A percentile compares a stretch with the other conserved stretches of the same genome.
Conservation (phyloP, 2,329 filamentous ascomycete genomes). For the Pseudocercospora ulei region DNA sequence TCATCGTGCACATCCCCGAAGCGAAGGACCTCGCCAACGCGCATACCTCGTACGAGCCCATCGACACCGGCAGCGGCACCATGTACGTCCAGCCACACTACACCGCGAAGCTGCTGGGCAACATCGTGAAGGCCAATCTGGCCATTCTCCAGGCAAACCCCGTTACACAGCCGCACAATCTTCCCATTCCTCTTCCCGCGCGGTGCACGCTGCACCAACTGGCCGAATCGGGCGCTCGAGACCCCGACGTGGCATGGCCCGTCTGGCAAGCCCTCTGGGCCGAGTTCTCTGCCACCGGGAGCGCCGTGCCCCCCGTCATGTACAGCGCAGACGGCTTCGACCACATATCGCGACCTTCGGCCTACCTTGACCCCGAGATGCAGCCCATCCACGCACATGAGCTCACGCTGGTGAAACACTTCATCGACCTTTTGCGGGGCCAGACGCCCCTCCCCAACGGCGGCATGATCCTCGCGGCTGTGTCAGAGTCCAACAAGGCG, state of each 20-base stretch:
- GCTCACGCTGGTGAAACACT: slow-evolving; percentile 63
- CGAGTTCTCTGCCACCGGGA: slow-evolving; percentile 51
- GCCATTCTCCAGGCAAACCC: slow-evolving; percentile 50
- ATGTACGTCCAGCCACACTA: slow-evolving; percentile 71
- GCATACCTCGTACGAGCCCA: slow-evolving; percentile 66
- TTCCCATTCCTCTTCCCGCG: slow-evolving; percentile 51
- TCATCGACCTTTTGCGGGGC: slow-evolving; percentile 61
- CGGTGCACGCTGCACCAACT: slow-evolving; percentile 58
- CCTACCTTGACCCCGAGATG: slow-evolving; percentile 62
- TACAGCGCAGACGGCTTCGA: slow-evolving; percentile 68
- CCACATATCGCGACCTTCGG: slow-evolving; percentile 68
- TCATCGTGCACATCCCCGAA: slow-evolving; percentile 86
- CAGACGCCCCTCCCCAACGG: slow-evolving; percentile 54
- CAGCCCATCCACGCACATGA: slow-evolving; percentile 78
- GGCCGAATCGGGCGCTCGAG: slow-evolving; percentile 57
- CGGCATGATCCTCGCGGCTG: slow-evolving; percentile 66
- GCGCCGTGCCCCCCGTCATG: slow-evolving; percentile 54
- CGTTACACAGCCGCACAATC: slow-evolving; percentile 46
- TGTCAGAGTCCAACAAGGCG: slow-evolving; percentile 55
- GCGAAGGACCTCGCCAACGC: slow-evolving; percentile 73
- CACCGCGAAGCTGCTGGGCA: slow-evolving; percentile 61
- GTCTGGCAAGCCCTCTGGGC: slow-evolving; percentile 72
- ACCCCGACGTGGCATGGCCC: slow-evolving; percentile 67
- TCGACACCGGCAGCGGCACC: slow-evolving; percentile 45
- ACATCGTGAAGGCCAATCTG: slow-evolving; percentile 63